Evolutionary conservation across 2,329 filamentous ascomycete species (phyloP), one percentile per base, ranked within the genome.

Genomic region (Cercospora sp.): DNA sequence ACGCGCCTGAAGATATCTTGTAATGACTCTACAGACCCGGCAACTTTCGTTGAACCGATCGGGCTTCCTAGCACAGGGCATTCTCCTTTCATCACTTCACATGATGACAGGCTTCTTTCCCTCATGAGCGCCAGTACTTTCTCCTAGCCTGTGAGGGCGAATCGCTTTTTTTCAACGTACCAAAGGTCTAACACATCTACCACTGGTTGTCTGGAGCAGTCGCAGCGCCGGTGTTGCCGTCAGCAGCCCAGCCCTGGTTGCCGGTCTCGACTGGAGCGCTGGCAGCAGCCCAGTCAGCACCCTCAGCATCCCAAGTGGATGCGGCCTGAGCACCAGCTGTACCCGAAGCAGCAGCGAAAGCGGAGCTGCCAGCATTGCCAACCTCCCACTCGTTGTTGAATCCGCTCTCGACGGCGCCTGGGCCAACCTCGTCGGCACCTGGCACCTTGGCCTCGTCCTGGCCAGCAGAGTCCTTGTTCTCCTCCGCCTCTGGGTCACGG

Each of bases 401-500:
- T 79, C 90, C 91, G 76, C 88, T 85, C 82, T 95, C 93, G 77
- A 95, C 89, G 76, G 91, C 89, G 76, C 84, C 90, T 71, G 91
- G 80, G 76, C 90, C 93, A 79, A 91, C 91, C 85, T 97, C 94
- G 75, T 97, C 94, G 77, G 87, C 90, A 79, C 89, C 90, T 74
- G 92, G 86, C 72, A 90, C 86, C 91, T 98, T 97, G 77, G 85
- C 79, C 87, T 98, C 94, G 83, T 94, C 91, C 81, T 92, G 81
- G 70, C 85, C 91, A 75, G 90, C 87, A 83, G 84, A 80, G 80
- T 97, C 96, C 87, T 99, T 97, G 89, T 97, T 94, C 83, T 97
- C 95, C 90, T 99, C 95, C 77, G 94, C 93, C 86, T 99, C 95
- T 78, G 96, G 95, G 86, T 99, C 96, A 83, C 96, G 95, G 92